Evolutionary conservation across 352 stramenopile genomes (phyloP).

Genomic region (Pythium guiyangense): DNA sequence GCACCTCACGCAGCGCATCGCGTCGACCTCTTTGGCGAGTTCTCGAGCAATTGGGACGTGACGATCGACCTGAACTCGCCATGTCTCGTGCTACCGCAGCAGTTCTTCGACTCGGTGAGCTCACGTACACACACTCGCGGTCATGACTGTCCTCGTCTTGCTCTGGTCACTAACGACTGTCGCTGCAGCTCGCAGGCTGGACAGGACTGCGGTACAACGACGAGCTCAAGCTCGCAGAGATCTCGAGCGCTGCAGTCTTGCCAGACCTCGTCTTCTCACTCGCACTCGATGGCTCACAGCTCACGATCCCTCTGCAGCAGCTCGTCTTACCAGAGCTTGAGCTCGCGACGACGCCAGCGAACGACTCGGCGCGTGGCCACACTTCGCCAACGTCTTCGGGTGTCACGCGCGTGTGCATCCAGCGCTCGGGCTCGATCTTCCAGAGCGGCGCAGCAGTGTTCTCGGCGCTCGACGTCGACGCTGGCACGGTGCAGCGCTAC

Average conservation of each 20-base stretch:
- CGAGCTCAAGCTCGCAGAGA: conserved; percentile 37
- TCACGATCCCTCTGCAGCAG: conserved; percentile 36
- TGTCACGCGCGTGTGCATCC: conserved; percentile 35
- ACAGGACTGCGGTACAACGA: conserved; percentile 41
- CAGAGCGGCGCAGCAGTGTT: conserved; percentile 51
- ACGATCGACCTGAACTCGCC: conserved; percentile 52
- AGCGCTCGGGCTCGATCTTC: conserved; percentile 46
- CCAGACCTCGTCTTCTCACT: conserved; percentile 48
- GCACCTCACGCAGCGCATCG: background rate
- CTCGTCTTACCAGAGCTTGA: conserved; percentile 36
- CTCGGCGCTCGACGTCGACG: conserved; percentile 34
- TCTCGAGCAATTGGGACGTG: conserved; percentile 55
- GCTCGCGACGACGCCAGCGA: background rate
- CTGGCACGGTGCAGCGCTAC: conserved; percentile 35
- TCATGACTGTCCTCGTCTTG: too few relatives aligned
- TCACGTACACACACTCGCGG: background rate
- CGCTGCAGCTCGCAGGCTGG: conserved; percentile 42
- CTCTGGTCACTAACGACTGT: background rate
- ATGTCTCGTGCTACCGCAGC: conserved; percentile 48
- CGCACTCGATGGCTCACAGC: conserved; percentile 19
- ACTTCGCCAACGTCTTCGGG: conserved; percentile 6
- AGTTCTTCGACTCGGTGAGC: conserved; percentile 61
- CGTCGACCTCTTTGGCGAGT: conserved; percentile 44
- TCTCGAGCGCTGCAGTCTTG: conserved; percentile 17
- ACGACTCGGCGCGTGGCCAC: background rate